Base-by-base conservation (phyloP, 495 filamentous ascomycete genomes). In the Hapsidospora chrysogenum region DNA sequence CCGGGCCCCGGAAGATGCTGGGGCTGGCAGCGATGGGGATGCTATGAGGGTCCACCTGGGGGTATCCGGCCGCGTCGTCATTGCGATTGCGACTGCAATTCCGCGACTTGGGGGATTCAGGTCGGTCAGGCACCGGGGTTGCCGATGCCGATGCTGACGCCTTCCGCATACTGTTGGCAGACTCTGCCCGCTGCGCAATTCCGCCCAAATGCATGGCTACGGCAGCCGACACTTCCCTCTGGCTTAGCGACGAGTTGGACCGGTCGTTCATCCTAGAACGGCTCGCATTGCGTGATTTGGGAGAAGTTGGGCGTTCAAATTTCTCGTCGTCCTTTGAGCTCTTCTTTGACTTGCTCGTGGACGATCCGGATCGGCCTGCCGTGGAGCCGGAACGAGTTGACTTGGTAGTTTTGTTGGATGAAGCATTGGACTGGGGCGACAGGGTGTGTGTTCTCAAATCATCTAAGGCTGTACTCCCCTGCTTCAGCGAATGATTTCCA, bases 1-100 rank as follows among this genome's bases (percentile, higher is more conserved):
- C 23, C 15, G 29, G 16, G 14, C 22, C 37, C 16, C 37, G 16
- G 35, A 51, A 47, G 5, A 53, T 34, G 36, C 48, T 56, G 17
- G 52, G 48, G 33, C 50, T 53, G 9, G 42, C 48, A 0, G 29
- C 44, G 17, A 56, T 53, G 3, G 42, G 43, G 15, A 56, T 52
- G 28, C 27, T 27, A 10, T 38, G 15, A 7, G 17, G 29, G 5
- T 13, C 29, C 15, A 8, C n/a, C 6, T n/a, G n/a, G 29, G 16
- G 20, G 29, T 17, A 17, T 31, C 29, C 4, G 29, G 1, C 20
- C 14, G n/a, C n/a, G n/a, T n/a, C n/a, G n/a, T n/a, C 13, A 31
- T 9, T 17, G 5, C 15, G 17, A 6, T 16, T 3, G 8, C 14
- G n/a, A 9, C 14, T 18, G 20, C 20, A 15, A 17, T 11, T 31